These are phyloP conservation scores for Heteromeles arbutifolia DNA, from an alignment of 306 rosid genomes.

Conservation along the genomic window DNA sequence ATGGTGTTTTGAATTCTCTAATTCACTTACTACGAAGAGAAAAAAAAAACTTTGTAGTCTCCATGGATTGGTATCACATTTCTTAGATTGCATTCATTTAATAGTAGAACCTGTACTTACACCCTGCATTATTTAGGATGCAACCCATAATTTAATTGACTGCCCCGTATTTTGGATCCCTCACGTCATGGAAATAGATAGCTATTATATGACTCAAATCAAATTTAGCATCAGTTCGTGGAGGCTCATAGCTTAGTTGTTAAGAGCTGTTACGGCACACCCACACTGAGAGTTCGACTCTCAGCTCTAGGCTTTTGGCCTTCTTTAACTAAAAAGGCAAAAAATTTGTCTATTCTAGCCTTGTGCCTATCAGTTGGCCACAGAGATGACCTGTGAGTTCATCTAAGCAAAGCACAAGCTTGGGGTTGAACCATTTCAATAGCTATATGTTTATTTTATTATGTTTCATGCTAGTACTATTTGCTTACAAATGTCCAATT, in stretches of 20 bases:
- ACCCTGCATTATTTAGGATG: background rate
- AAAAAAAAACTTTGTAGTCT: background rate
- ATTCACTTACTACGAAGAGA: background rate
- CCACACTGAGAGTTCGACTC: background rate
- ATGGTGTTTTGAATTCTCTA: background rate
- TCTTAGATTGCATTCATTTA: background rate
- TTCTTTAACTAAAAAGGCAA: background rate
- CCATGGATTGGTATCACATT: background rate
- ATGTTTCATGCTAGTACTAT: background rate
- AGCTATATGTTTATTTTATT: background rate
- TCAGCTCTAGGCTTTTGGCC: background rate
- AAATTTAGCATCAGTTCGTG: background rate
- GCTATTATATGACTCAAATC: background rate
- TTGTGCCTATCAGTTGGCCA: background rate
- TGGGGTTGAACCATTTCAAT: background rate
- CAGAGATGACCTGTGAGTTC: background rate
- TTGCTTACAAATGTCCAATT: background rate
- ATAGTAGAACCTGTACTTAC: background rate
- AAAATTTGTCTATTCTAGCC: background rate
- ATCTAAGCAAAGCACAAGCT: background rate
- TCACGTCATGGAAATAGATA: background rate
- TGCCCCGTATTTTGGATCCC: background rate
- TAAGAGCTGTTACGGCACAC: background rate
- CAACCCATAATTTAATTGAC: background rate
- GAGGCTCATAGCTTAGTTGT: background rate